These are phyloP conservation scores for Mucor saturninus DNA, from an alignment of 371 early-diverging fungal species.

Conservation along the genomic window DNA sequence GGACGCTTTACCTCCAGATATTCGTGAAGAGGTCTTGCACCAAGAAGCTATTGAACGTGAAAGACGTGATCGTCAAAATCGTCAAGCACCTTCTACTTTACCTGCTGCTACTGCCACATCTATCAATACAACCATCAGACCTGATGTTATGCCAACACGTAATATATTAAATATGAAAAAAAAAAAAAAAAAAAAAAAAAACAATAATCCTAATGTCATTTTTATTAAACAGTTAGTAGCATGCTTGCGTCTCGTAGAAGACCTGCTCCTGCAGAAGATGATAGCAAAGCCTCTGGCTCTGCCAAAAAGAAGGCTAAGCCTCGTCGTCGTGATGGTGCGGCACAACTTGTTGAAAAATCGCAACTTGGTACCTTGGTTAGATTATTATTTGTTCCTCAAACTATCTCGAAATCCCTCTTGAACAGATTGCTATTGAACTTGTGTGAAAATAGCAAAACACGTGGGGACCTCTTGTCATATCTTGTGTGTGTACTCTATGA, in stretches of 20 bases:
- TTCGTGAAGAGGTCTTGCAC: constrained; percentile 77
- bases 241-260: constrained; percentile 14
- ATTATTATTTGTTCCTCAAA: constrained; percentile 83
- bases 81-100: constrained; percentile 30
- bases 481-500: constrained; percentile 88
- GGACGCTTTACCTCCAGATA: constrained; percentile 80
- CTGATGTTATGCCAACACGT: background rate
- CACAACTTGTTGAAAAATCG: constrained; percentile 83
- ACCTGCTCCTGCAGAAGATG: constrained; percentile 21
- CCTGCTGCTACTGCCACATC: constrained; percentile 13
- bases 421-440: constrained; percentile 82
- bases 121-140: constrained; percentile 1
- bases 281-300: constrained; percentile 16
- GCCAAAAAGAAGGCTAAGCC: constrained; percentile 48
- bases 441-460: constrained; percentile 88
- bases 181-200: background rate
- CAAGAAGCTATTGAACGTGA: constrained; percentile 69
- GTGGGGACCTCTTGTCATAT: constrained; percentile 84
- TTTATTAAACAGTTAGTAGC: constrained; percentile 1
- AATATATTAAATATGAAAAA: background rate
- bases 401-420: constrained; percentile 70
- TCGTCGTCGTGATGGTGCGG: constrained; percentile 60
- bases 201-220: background rate
- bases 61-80: constrained; percentile 52
- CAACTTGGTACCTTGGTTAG: constrained; percentile 85